phyloP scores from a whole-genome alignment of 2,329 filamentous ascomycete species.

The Blastomyces silverae region DNA sequence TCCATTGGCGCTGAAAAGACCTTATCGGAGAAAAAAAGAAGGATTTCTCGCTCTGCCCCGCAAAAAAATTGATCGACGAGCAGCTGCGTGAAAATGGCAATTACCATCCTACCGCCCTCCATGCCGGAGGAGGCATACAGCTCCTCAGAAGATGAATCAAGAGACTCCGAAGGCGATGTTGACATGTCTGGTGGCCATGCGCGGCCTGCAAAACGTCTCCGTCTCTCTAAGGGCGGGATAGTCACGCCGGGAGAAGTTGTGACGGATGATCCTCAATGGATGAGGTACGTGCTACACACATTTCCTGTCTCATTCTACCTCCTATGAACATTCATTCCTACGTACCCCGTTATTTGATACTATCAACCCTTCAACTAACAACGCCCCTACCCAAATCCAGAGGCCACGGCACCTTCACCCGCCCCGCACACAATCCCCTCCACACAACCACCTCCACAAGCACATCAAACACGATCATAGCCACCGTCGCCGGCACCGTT shows the following conservation, averaged over 20 bases:
- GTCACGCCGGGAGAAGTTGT: conserved; percentile 81
- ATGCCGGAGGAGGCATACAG: conserved; percentile 26
- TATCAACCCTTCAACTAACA: conserved; percentile 12
- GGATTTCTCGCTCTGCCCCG: neutral
- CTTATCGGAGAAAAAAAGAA: neutral
- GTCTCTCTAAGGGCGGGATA: conserved; percentile 43
- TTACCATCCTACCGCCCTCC: conserved; percentile 49
- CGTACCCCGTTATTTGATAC: no score
- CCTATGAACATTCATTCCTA: neutral
- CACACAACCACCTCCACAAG: conserved; percentile 41
- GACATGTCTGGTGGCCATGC: conserved; percentile 33
- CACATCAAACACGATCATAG: conserved; percentile 60
- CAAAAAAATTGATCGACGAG: neutral
- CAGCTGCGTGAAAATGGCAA: conserved; percentile 41
- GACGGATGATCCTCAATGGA: conserved; percentile 86
- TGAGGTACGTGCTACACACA: conserved; percentile 51
- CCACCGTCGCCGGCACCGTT: conserved; percentile 83
- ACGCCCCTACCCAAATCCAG: conserved; percentile 38
- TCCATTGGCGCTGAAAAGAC: neutral
- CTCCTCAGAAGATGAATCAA: conserved; percentile 29
- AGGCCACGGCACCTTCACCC: conserved; percentile 86
- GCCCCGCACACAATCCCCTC: conserved; percentile 40
- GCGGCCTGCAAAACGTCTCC: conserved; percentile 32
- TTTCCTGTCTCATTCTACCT: neutral
- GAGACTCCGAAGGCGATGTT: conserved; percentile 43